Conservation (phyloP, 352 stramenopile species). For the Phytopythium litorale region DNA sequence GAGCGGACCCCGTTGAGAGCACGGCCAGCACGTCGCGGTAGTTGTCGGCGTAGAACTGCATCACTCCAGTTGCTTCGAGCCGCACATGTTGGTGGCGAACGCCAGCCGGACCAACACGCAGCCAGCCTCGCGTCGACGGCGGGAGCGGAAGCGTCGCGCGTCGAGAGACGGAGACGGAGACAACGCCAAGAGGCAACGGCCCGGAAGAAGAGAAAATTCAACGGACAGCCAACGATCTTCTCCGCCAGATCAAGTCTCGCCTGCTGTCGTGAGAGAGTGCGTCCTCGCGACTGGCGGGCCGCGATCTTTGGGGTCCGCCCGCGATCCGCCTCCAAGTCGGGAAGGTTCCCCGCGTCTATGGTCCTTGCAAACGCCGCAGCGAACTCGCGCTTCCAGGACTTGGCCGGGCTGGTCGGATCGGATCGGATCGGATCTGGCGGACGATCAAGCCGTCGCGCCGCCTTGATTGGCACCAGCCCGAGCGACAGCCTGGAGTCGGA, state of each 20-base stretch:
- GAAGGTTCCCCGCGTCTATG: not conserved
- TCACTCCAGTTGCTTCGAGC: conserved; percentile 6
- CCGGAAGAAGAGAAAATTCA: conserved; percentile 2
- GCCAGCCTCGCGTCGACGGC: too few species aligned
- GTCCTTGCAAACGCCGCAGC: not conserved
- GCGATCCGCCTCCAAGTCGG: not conserved
- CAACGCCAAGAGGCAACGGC: not conserved
- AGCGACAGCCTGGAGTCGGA: too few species aligned
- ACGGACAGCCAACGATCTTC: not conserved
- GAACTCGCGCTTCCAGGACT: not conserved
- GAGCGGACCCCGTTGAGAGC: conserved; percentile 18
- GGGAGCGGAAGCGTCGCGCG: not conserved
- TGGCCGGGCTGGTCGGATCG: not conserved
- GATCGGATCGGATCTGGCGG: not conserved
- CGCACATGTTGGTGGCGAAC: not conserved
- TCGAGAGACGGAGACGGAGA: not conserved
- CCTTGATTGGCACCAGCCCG: too few species aligned
- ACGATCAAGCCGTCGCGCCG: too few species aligned
- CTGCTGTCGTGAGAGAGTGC: not conserved
- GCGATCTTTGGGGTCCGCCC: not conserved
- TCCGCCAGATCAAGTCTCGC: not conserved
- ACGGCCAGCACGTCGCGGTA: conserved; percentile 28
- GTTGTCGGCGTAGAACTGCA: conserved; percentile 62
- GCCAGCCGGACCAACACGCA: too few species aligned
- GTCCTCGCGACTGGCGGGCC: not conserved